Evolutionary conservation across 495 filamentous ascomycete genomes (phyloP).

Genomic region (Penicillium verhagenii): DNA sequence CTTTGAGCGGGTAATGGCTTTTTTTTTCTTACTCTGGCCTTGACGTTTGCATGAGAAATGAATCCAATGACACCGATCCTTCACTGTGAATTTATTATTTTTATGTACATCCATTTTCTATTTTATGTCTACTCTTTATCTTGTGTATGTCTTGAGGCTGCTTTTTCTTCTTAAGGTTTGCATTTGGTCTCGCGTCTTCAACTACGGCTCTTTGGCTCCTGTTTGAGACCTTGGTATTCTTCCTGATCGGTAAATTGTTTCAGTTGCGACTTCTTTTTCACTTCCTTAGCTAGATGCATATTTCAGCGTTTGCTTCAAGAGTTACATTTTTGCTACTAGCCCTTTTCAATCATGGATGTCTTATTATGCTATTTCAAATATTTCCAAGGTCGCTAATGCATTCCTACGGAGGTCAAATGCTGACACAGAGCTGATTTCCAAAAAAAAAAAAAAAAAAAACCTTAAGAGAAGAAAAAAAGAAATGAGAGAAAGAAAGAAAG

Average conservation of each 20-base stretch:
- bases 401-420: no score
- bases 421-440: no score
- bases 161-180: background rate
- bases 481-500: no score
- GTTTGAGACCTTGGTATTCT: no score
- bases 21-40: background rate
- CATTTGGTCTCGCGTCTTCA: no score
- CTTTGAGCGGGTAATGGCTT: background rate
- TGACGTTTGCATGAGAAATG: constrained; percentile 8
- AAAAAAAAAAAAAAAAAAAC: no score
- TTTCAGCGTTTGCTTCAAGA: background rate
- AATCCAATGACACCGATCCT: constrained; percentile 2
- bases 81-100: background rate
- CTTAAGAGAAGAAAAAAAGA: no score
- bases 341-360: no score
- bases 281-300: background rate
- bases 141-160: background rate
- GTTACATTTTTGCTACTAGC: background rate
- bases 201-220: no score
- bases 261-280: background rate
- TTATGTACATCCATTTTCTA: background rate
- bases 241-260: no score
- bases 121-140: background rate
- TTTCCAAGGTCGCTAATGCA: no score
- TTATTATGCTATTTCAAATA: no score